Evolutionary conservation across 2,329 filamentous ascomycete species (phyloP).

Genomic region (Trichoderma harzianum): DNA sequence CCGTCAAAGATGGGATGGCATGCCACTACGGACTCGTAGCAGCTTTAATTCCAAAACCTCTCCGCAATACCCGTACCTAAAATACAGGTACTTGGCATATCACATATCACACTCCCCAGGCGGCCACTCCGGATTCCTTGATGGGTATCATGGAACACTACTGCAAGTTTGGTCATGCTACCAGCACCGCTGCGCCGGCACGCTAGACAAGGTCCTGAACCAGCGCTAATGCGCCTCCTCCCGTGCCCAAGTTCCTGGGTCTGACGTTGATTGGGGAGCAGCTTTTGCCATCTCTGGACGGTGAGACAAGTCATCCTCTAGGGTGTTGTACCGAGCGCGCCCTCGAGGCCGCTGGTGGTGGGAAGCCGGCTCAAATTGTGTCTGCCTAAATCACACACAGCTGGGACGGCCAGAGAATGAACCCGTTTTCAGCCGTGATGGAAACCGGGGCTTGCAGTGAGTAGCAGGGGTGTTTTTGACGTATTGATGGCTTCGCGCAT

Average conservation of each 20-base stretch:
- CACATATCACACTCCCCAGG: background rate
- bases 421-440: background rate
- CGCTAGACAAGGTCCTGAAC: conserved; percentile 15
- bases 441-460: background rate
- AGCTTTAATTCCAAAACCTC: background rate
- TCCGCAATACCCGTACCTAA: background rate
- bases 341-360: background rate
- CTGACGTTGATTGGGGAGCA: background rate
- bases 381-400: background rate
- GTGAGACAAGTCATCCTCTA: background rate
- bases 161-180: background rate
- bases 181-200: conserved; percentile 10
- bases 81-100: background rate
- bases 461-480: background rate
- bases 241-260: conserved; percentile 17
- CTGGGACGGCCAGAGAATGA: background rate
- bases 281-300: background rate
- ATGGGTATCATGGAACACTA: background rate
- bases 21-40: background rate
- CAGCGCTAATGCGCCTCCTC: conserved; percentile 14
- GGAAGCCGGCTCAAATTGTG: background rate
- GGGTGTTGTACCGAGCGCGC: conserved; percentile 1
- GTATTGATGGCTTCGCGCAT: background rate
- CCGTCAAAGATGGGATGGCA: background rate
- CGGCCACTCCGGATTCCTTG: background rate